Percentiles rank a stretch among this genome's conserved stretches.
Conservation (phyloP, 768 basidiomycete genomes). For the Boletus rubescentipes region DNA sequence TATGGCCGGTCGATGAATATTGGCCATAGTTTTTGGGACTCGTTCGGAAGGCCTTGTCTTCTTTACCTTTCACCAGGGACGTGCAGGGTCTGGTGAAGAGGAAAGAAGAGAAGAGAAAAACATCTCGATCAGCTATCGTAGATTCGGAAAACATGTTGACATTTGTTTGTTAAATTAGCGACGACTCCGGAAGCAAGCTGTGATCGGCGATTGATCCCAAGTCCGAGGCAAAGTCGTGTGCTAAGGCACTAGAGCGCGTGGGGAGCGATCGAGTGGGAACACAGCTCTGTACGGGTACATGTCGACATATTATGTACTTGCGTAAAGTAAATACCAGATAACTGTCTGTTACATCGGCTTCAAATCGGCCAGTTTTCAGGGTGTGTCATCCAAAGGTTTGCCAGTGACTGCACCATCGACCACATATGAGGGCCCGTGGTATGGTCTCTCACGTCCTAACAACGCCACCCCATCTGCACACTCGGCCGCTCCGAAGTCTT, state of each 20-base stretch:
- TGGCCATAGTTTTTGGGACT: conserved; percentile 14
- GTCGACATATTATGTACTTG: neutral
- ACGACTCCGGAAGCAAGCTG: too few species aligned
- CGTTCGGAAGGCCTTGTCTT: conserved; percentile 32
- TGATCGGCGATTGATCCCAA: too few species aligned
- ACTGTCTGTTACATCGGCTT: too few species aligned
- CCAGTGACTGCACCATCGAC: conserved; percentile 7
- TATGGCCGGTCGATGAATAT: conserved; percentile 42
- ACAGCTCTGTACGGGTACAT: neutral
- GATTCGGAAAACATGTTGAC: conserved; percentile 18
- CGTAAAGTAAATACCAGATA: neutral
- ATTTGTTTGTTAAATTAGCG: conserved; percentile 17
- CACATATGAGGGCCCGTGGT: neutral
- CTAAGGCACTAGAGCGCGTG: neutral
- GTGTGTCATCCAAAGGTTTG: neutral
- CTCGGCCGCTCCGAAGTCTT: conserved; percentile 26
- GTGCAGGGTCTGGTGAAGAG: conserved; percentile 46
- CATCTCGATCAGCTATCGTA: neutral
- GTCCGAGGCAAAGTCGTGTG: neutral
- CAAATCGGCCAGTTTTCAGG: neutral
- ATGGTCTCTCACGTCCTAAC: conserved; percentile 9
- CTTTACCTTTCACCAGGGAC: conserved; percentile 48
- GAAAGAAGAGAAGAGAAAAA: conserved; percentile 39
- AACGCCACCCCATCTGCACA: conserved; percentile 15
- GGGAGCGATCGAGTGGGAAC: neutral